Conservation (phyloP, 345 rosid genomes). For the Psidium guajava region DNA sequence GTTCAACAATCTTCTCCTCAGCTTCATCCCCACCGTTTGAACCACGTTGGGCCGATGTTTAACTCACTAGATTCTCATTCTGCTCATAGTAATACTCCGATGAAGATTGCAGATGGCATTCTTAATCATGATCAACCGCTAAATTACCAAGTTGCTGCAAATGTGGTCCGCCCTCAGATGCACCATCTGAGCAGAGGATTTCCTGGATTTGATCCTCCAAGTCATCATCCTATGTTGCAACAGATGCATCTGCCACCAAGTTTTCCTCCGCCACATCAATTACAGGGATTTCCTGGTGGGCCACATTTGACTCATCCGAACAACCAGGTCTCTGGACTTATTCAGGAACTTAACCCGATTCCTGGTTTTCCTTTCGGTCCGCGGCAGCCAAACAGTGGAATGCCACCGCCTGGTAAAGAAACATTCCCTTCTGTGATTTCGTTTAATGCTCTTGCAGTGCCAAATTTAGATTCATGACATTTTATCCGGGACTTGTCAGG, state of each 20-base stretch:
- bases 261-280: slow-evolving; percentile 44
- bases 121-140: slow-evolving; percentile 40
- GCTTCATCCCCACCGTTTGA: slow-evolving; percentile 40
- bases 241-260: slow-evolving; percentile 59
- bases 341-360: slow-evolving; percentile 44
- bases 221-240: slow-evolving; percentile 44
- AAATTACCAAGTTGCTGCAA: slow-evolving; percentile 44
- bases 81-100: slow-evolving; percentile 41
- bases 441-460: neutral
- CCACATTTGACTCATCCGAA: slow-evolving; percentile 32
- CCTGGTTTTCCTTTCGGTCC: slow-evolving; percentile 57
- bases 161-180: slow-evolving; percentile 54
- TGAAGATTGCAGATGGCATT: slow-evolving; percentile 49
- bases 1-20: slow-evolving; percentile 33
- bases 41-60: slow-evolving; percentile 40
- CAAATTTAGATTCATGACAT: neutral
- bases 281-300: slow-evolving; percentile 48
- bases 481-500: neutral
- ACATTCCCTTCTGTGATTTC: neutral
- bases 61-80: slow-evolving; percentile 54
- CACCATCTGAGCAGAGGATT: slow-evolving; percentile 37
- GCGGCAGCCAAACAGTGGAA: slow-evolving; percentile 39
- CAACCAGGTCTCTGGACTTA: slow-evolving; percentile 43
- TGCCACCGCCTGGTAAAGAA: slow-evolving; percentile 20
- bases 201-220: slow-evolving; percentile 51